Evolutionary conservation across 139 green algal genomes (phyloP), one percentile per base, ranked within the genome.

Genomic region (Eudorina sp.): DNA sequence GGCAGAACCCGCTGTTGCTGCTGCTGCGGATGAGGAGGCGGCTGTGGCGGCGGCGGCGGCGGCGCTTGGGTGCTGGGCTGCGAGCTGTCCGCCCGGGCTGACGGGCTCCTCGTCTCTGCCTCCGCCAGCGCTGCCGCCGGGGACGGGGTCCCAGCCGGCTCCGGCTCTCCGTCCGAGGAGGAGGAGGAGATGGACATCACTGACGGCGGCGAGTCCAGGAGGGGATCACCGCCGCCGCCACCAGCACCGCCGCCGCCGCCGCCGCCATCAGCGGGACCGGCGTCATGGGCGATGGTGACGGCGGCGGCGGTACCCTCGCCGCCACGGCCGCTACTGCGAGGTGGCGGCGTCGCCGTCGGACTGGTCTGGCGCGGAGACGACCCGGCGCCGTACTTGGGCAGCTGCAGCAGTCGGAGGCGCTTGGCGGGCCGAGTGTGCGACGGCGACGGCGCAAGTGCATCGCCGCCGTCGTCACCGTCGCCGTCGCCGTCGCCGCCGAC

Each of bases 341-440:
- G 68, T 38, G 68, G 8, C n/a, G 29, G 13, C 62, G 31, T 29
- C 62, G 62, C 5, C 29, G 29, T 6, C 62, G 62, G 62, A 18
- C 13, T 21, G 13, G 68, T n/a, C 36, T 27, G 36, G 5, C 21
- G 36, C 9, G 68, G 8, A 3, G 64, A 29, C 64, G 7, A 29
- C 64, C 7, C 11, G n/a, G 64, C n/a, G 91, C 23, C 79, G 85
- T 68, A 53, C 46, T 72, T 92, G 89, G 55, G 72, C 85, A 55
- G 38, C 1, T 51, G 75, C 64, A 55, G 48, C 55, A 72, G 62
- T 6, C 38, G 36, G 36, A 4, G 68, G 11, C 68, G 68, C 68
- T 76, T 76, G 38, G 68, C 38, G 3, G 68, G n/a, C n/a, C n/a
- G n/a, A n/a, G n/a, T n/a, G n/a, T n/a, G n/a, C n/a, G n/a, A 16